Evolutionary conservation across 2,329 filamentous ascomycete species (phyloP).

Genomic region (Microcyclosporella mali): DNA sequence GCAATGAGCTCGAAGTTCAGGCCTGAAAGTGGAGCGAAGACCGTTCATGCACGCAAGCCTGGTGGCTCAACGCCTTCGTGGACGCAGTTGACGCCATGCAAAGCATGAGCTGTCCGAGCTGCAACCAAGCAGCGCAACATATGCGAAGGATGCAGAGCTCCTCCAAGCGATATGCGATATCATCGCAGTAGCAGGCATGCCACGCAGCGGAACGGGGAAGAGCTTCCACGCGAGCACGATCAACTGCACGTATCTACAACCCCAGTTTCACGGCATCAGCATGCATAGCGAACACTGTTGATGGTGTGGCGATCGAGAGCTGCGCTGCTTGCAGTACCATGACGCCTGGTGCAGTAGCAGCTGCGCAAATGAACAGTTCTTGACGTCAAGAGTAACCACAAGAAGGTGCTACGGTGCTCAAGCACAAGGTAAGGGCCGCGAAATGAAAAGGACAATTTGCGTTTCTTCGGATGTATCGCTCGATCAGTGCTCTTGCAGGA

Average conservation of each 20-base stretch:
- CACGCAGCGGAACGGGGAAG: slow-evolving; percentile 21
- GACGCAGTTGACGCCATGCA: slow-evolving; percentile 3
- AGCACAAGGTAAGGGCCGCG: slow-evolving; percentile 5
- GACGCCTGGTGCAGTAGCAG: slow-evolving; percentile 14
- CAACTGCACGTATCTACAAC: slow-evolving; percentile 10
- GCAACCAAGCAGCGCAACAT: slow-evolving; percentile 2
- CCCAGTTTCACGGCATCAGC: slow-evolving; percentile 9
- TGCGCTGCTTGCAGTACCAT: slow-evolving; percentile 1
- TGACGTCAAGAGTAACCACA: slow-evolving; percentile 14
- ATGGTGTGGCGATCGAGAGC: neutral
- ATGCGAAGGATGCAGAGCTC: slow-evolving; percentile 6
- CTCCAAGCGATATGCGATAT: slow-evolving; percentile 15
- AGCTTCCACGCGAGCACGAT: slow-evolving; percentile 17
- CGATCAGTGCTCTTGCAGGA: slow-evolving; percentile 11
- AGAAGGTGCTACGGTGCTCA: slow-evolving; percentile 1
- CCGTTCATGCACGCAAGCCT: slow-evolving; percentile 10
- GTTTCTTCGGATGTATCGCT: slow-evolving; percentile 14
- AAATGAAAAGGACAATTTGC: slow-evolving; percentile 10
- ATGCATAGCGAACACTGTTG: slow-evolving; percentile 2
- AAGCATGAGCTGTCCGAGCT: slow-evolving; percentile 8
- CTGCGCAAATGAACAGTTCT: slow-evolving; percentile 5
- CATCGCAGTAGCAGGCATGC: slow-evolving; percentile 13
- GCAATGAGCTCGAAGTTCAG: neutral
- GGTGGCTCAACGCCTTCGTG: slow-evolving; percentile 15
- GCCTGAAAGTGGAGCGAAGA: slow-evolving; percentile 1